Conservation (phyloP, 257 asterid species). For the Jacaranda copaia region DNA sequence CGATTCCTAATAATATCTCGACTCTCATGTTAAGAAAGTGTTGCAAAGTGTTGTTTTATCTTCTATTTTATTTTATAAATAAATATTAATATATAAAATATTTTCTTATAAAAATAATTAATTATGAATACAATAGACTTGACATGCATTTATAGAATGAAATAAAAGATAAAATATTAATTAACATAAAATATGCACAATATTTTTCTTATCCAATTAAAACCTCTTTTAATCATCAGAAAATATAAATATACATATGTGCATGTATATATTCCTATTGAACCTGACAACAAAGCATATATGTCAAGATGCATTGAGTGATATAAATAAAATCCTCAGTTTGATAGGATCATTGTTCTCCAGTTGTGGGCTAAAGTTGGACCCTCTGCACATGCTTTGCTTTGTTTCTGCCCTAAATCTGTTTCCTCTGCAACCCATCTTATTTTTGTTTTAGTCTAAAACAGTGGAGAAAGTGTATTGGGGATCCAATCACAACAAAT, state of each 20-base stretch:
- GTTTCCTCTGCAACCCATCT: background rate
- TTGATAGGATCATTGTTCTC: conserved; percentile 16
- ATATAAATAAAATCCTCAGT: background rate
- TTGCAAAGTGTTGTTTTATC: too few species aligned
- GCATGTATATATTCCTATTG: background rate
- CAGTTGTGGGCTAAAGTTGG: conserved; percentile 1
- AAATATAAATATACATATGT: background rate
- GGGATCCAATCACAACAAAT: conserved; percentile 36
- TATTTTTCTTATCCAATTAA: too few species aligned
- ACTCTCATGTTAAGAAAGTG: too few species aligned
- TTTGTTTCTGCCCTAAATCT: background rate
- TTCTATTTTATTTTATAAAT: too few species aligned
- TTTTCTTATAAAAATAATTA: too few species aligned
- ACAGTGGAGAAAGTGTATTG: background rate
- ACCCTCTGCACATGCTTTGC: conserved; percentile 35
- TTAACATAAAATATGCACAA: too few species aligned
- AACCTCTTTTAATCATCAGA: background rate
- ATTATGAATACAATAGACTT: too few species aligned
- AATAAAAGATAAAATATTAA: too few species aligned
- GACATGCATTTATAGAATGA: too few species aligned
- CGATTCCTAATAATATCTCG: too few species aligned
- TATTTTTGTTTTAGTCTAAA: background rate
- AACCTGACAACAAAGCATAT: conserved; percentile 13
- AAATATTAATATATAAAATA: too few species aligned
- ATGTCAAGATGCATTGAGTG: conserved; percentile 3